phyloP scores from a whole-genome alignment of 805 yeast species.

The Wickerhamomyces queroliae region DNA sequence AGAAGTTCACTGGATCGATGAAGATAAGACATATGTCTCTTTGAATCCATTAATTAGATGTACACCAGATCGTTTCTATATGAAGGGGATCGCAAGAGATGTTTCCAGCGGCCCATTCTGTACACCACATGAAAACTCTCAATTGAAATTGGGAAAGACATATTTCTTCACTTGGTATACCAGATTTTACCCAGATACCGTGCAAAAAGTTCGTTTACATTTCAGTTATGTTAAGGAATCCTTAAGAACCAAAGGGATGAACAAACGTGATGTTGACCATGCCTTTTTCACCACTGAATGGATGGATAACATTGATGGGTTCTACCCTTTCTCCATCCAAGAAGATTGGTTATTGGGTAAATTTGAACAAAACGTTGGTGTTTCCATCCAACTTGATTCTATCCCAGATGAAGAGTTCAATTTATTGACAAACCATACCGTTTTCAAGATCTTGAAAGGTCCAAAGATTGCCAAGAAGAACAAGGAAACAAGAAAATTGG shows the following conservation, averaged over 20 bases:
- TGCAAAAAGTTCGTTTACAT: slow-evolving; percentile 59
- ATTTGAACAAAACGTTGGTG: slow-evolving; percentile 47
- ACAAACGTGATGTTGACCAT: slow-evolving; percentile 32
- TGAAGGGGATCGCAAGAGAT: slow-evolving; percentile 56
- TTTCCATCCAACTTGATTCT: slow-evolving; percentile 70
- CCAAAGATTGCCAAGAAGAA: slow-evolving; percentile 35
- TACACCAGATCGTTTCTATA: slow-evolving; percentile 69
- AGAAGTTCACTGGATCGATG: slow-evolving; percentile 53
- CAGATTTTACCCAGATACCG: slow-evolving; percentile 49
- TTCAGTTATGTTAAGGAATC: slow-evolving; percentile 58
- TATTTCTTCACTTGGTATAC: slow-evolving; percentile 84
- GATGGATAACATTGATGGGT: slow-evolving; percentile 59
- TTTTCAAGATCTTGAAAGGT: slow-evolving; percentile 36
- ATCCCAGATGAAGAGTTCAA: slow-evolving; percentile 63
- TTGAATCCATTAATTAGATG: slow-evolving; percentile 81
- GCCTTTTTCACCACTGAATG: slow-evolving; percentile 71
- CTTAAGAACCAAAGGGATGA: slow-evolving; percentile 50
- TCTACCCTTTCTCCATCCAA: slow-evolving; percentile 51
- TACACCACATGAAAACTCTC: slow-evolving; percentile 61
- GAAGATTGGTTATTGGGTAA: slow-evolving; percentile 60
- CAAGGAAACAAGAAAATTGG: slow-evolving; percentile 35
- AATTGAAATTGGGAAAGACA: slow-evolving; percentile 51
- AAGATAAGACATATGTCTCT: slow-evolving; percentile 66
- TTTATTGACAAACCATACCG: slow-evolving; percentile 44
- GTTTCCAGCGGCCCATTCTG: slow-evolving; percentile 75